Evolutionary conservation across 257 asterid species (phyloP).

Genomic region (Primulina eburnea): DNA sequence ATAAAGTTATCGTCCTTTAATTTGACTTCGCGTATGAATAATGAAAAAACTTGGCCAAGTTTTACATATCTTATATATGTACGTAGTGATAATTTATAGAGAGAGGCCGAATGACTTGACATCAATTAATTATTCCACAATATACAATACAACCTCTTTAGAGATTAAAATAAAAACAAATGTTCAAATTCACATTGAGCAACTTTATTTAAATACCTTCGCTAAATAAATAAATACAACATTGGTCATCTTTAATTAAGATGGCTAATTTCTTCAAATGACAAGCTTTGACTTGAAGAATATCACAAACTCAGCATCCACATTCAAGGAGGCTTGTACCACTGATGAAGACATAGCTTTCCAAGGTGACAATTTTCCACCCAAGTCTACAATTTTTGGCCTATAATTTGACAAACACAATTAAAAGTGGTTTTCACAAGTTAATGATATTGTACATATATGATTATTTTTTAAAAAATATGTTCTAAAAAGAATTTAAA

Average conservation of each 20-base stretch:
- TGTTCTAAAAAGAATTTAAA: not conserved
- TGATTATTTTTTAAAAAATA: no score
- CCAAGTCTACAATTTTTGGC: not conserved
- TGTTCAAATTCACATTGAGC: not conserved
- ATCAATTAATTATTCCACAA: not conserved
- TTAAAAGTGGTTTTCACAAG: not conserved
- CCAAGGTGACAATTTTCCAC: not conserved
- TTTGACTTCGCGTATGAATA: no score
- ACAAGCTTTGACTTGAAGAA: not conserved
- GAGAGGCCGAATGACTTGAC: no score
- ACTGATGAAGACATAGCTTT: not conserved
- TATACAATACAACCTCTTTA: not conserved
- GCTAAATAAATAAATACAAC: no score
- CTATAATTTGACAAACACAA: not conserved
- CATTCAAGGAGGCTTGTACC: not conserved
- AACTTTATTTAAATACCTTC: not conserved
- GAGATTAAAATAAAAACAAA: no score
- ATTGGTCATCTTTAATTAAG: not conserved
- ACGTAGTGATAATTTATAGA: no score
- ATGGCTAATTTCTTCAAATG: not conserved
- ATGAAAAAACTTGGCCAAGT: no score
- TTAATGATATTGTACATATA: no score
- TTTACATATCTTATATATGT: no score
- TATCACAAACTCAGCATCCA: not conserved
- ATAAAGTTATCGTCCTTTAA: no score